Evolutionary conservation across 306 rosid genomes (phyloP), one percentile per base, ranked within the genome.

Genomic region (Rosa rugosa): DNA sequence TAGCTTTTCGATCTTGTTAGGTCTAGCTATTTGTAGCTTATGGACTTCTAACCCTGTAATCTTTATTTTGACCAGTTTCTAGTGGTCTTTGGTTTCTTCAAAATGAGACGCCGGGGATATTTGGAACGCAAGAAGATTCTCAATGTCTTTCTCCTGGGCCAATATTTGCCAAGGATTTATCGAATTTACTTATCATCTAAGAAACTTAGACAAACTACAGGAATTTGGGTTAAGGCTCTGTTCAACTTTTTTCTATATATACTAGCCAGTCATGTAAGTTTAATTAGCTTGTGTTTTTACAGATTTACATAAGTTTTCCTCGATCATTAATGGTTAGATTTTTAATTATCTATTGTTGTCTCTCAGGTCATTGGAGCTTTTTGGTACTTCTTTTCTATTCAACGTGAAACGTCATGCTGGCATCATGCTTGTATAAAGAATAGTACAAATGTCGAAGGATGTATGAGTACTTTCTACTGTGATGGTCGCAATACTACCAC

Each of bases 251-350:
- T 82, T 25, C 78, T 77, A 41, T 82, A 82, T 73, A 65, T 82
- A n/a, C 66, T 71, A 23, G 81, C 85, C 14, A 77, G 81, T 66
- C 81, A 82, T 25, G 85, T 82, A 75, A 82, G 85, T 82, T 14
- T 16, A 7, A 31, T 65, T 50, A 3, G 11, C 14, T 50, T 50
- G 18, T 50, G 36, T 31, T 31, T 31, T 31, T 31, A 31, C 36
- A 31, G 36, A 31, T 17, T 1, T 51, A 17, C 7, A 51, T 51
- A 14, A 14, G 7, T 51, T 51, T 51, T 51, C 22, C n/a, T 5
- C 47, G 3, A 44, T 51, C 6, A 4, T 20, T 17, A 17, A 4
- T 51, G 1, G 20, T 14, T 50, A 50, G 49, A 45, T 13, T 4
- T 4, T 50, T 14, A 50, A 13, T 16, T 0, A 51, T 51, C 2